A percentile compares a stretch with the other conserved stretches of the same genome.
Evolutionary conservation across 306 rosid genomes (phyloP).

Genomic region (Fagus sylvatica): DNA sequence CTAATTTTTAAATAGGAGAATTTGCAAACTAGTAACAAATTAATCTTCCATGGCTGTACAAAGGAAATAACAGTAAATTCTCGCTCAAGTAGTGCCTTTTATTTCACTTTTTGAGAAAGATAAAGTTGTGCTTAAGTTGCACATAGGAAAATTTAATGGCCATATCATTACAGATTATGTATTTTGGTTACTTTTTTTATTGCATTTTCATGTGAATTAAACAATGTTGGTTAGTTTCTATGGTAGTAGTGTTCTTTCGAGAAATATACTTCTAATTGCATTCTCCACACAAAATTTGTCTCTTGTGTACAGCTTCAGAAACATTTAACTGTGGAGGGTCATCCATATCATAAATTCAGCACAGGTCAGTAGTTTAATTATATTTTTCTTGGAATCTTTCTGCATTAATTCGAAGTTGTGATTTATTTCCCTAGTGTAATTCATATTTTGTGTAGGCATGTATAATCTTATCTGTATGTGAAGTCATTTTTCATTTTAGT

Average conservation of each 20-base stretch:
- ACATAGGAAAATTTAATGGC: not conserved
- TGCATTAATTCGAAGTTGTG: not conserved
- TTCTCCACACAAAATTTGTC: slow-evolving; percentile 29
- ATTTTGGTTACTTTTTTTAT: not conserved
- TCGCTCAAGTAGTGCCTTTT: not conserved
- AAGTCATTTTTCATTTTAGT: not conserved
- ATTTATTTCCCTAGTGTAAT: too few relatives aligned
- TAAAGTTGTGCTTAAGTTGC: slow-evolving; percentile 4
- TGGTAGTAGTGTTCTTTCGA: slow-evolving; percentile 1
- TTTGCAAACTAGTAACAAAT: too few relatives aligned
- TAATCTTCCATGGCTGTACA: too few relatives aligned
- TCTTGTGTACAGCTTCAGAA: slow-evolving; percentile 73
- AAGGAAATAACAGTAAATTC: not conserved
- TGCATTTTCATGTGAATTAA: not conserved
- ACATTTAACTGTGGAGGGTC: slow-evolving; percentile 73
- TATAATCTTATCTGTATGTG: not conserved
- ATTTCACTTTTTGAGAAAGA: not conserved
- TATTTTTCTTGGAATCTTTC: not conserved
- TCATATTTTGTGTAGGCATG: not conserved
- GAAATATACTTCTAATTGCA: slow-evolving; percentile 24
- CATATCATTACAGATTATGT: not conserved
- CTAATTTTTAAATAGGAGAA: too few relatives aligned
- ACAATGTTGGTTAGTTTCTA: not conserved
- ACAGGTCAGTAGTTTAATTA: slow-evolving; percentile 60
- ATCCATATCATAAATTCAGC: slow-evolving; percentile 88